A percentile compares a stretch with the other conserved stretches of the same genome.
phyloP scores from a whole-genome alignment of 495 filamentous ascomycete genomes.

The Tuber melanosporum region DNA sequence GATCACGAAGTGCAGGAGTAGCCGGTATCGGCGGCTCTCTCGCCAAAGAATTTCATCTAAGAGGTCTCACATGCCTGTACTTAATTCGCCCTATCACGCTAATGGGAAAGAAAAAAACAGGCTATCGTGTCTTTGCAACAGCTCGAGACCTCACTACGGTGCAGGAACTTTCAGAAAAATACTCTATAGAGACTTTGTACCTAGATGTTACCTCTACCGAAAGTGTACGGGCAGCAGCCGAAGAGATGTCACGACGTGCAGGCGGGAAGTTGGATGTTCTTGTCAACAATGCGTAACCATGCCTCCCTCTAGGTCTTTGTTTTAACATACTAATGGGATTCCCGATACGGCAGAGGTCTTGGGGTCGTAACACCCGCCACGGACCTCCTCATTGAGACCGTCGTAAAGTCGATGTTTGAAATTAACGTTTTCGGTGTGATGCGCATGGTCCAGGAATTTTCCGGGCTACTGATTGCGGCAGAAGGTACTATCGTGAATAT shows the following conservation, averaged over 20 bases:
- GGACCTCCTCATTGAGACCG: constrained; percentile 47
- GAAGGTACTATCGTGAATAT: constrained; percentile 50
- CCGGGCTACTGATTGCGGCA: constrained; percentile 48
- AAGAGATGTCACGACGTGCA: constrained; percentile 28
- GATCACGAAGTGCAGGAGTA: constrained; percentile 25
- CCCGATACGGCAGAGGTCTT: constrained; percentile 39
- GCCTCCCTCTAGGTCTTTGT: constrained; percentile 21
- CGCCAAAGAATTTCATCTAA: constrained; percentile 48
- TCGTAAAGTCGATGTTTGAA: constrained; percentile 48
- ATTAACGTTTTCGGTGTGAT: constrained; percentile 53
- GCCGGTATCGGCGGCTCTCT: constrained; percentile 55
- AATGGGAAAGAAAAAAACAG: constrained; percentile 1
- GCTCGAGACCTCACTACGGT: constrained; percentile 48
- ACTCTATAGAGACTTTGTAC: constrained; percentile 47
- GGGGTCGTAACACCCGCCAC: constrained; percentile 43
- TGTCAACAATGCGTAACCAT: constrained; percentile 53
- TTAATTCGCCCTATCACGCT: background rate
- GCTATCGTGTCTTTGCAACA: constrained; percentile 54
- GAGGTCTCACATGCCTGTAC: constrained; percentile 34
- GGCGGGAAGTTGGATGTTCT: constrained; percentile 48
- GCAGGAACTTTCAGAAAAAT: constrained; percentile 36
- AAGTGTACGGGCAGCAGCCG: constrained; percentile 42
- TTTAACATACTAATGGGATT: background rate
- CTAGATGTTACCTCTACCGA: constrained; percentile 48
- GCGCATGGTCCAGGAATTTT: constrained; percentile 52